A percentile compares a stretch with the other conserved stretches of the same genome.
These are phyloP conservation scores for Colletotrichum tanaceti DNA, from an alignment of 2,329 filamentous ascomycete genomes.

Conservation along the genomic window DNA sequence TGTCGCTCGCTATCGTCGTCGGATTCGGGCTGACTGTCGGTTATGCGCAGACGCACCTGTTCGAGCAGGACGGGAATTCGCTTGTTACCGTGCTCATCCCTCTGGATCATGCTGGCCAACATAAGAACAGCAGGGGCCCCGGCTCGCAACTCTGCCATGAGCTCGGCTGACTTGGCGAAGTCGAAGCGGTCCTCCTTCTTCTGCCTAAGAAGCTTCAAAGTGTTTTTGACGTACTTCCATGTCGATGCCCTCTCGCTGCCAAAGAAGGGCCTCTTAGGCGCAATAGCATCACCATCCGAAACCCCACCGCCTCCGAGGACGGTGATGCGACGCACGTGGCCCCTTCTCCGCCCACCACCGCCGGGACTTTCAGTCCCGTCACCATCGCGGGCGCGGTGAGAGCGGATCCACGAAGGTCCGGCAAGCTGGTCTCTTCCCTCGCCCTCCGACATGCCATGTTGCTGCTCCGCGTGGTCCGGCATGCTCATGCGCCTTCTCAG, in stretches of 20 bases:
- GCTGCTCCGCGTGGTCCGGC: slow-evolving; percentile 68
- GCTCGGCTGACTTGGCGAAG: slow-evolving; percentile 92
- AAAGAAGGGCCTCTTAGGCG: slow-evolving; percentile 68
- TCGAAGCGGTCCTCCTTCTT: slow-evolving; percentile 91
- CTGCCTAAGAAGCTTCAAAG: slow-evolving; percentile 80
- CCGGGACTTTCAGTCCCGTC: slow-evolving; percentile 60
- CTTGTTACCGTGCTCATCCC: slow-evolving; percentile 95
- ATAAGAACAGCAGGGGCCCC: slow-evolving; percentile 94
- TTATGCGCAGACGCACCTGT: slow-evolving; percentile 89
- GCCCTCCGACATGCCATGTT: slow-evolving; percentile 78
- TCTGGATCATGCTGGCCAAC: slow-evolving; percentile 96
- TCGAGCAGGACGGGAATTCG: slow-evolving; percentile 94
- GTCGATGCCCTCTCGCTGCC: slow-evolving; percentile 76
- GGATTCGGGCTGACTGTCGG: slow-evolving; percentile 79
- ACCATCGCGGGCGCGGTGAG: slow-evolving; percentile 54
- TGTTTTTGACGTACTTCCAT: slow-evolving; percentile 94
- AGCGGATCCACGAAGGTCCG: slow-evolving; percentile 66
- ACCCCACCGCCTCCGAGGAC: slow-evolving; percentile 73
- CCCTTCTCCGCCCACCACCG: slow-evolving; percentile 61
- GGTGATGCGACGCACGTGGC: slow-evolving; percentile 74
- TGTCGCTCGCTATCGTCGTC: slow-evolving; percentile 76
- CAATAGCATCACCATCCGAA: slow-evolving; percentile 72
- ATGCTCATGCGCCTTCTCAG: slow-evolving; percentile 74
- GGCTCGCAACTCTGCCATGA: slow-evolving; percentile 94
- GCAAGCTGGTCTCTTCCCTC: slow-evolving; percentile 74